phyloP scores from a whole-genome alignment of 768 basidiomycete genomes.

The button mushroom (Agaricus bisporus) region DNA sequence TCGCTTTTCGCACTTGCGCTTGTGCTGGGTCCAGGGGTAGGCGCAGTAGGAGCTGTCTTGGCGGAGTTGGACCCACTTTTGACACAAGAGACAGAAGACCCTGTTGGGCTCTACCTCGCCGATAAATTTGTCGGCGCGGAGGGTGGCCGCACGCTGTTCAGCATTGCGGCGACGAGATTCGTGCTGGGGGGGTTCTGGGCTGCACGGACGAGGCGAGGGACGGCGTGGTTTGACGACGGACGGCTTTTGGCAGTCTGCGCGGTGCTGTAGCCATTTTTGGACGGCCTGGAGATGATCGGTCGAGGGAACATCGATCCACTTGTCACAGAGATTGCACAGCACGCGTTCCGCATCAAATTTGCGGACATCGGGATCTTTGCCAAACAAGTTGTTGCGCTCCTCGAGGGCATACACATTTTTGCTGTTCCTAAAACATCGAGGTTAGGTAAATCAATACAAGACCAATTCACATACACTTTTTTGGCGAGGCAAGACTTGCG shows the following conservation, averaged over 20 bases:
- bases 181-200: slow-evolving; percentile 42
- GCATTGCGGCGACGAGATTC: slow-evolving; percentile 72
- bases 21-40: slow-evolving; percentile 78
- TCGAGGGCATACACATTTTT: slow-evolving; percentile 57
- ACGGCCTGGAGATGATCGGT: slow-evolving; percentile 59
- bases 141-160: slow-evolving; percentile 69
- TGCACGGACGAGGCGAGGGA: slow-evolving; percentile 18
- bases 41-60: slow-evolving; percentile 78
- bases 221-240: slow-evolving; percentile 11
- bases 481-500: slow-evolving; percentile 77
- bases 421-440: slow-evolving; percentile 26
- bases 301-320: slow-evolving; percentile 55
- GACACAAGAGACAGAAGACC: slow-evolving; percentile 70
- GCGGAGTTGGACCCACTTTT: slow-evolving; percentile 78
- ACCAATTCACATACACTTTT: too few species aligned
- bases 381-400: slow-evolving; percentile 50
- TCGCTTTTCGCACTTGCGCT: slow-evolving; percentile 67
- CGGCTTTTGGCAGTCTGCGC: slow-evolving; percentile 44
- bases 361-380: slow-evolving; percentile 64
- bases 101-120: slow-evolving; percentile 67
- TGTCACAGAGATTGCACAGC: slow-evolving; percentile 62
- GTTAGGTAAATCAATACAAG: slow-evolving; percentile 8
- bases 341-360: slow-evolving; percentile 72
- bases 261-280: slow-evolving; percentile 61
- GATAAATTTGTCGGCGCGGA: slow-evolving; percentile 61